A percentile compares a stretch with the other conserved stretches of the same genome.
phyloP scores from a whole-genome alignment of 306 rosid species.

The Sesbania bispinosa region DNA sequence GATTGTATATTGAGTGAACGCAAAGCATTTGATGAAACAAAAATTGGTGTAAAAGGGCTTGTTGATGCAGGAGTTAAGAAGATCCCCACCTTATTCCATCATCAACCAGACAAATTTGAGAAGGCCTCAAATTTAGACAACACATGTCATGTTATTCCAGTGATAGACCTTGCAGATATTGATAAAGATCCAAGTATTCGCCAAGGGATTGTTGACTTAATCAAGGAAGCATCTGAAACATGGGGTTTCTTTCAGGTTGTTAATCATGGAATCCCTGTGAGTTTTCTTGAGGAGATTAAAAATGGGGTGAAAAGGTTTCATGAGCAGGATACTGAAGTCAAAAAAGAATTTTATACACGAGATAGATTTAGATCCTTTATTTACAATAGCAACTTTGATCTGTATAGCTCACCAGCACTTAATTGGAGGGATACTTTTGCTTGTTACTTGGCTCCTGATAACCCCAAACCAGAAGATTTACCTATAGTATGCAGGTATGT shows the following conservation, averaged over 20 bases:
- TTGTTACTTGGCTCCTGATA: slow-evolving; percentile 10
- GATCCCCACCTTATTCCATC: slow-evolving; percentile 49
- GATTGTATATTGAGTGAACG: slow-evolving; percentile 26
- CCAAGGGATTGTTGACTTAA: background rate
- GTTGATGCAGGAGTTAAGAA: slow-evolving; percentile 51
- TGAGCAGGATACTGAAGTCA: slow-evolving; percentile 14
- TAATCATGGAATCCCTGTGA: slow-evolving; percentile 20
- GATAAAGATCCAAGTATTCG: background rate
- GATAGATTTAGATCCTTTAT: background rate
- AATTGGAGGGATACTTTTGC: slow-evolving; percentile 24
- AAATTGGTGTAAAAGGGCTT: slow-evolving; percentile 40
- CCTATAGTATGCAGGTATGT: slow-evolving; percentile 28
- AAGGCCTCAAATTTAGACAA: background rate
- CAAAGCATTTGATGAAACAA: slow-evolving; percentile 43
- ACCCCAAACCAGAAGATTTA: slow-evolving; percentile 19
- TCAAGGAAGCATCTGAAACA: slow-evolving; percentile 16
- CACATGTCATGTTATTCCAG: slow-evolving; percentile 31
- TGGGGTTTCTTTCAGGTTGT: slow-evolving; percentile 36
- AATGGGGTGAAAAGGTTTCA: slow-evolving; percentile 30
- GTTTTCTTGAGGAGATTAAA: slow-evolving; percentile 29
- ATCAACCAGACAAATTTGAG: slow-evolving; percentile 7
- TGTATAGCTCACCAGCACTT: slow-evolving; percentile 22
- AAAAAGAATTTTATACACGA: background rate
- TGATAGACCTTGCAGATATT: slow-evolving; percentile 34
- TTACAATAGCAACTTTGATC: slow-evolving; percentile 29